These are phyloP conservation scores for Begonia loranthoides DNA, from an alignment of 306 rosid genomes.

Conservation along the genomic window DNA sequence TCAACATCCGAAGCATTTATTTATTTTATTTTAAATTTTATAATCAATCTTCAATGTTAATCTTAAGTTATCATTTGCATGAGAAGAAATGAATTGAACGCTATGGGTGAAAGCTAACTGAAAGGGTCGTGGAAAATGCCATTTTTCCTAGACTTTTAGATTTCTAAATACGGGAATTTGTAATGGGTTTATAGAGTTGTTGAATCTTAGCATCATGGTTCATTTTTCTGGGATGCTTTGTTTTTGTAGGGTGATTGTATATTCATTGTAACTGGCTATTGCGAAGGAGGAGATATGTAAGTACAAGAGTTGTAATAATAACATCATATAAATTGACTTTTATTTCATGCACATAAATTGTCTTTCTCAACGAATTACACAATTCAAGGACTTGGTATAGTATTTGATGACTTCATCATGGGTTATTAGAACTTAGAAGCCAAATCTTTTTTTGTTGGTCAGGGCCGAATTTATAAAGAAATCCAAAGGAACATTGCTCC, in stretches of 20 bases:
- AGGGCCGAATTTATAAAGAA: conserved; percentile 68
- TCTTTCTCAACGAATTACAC: too few species aligned
- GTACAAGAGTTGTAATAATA: conserved; percentile 1
- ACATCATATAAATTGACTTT: too few species aligned
- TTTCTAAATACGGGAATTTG: background rate
- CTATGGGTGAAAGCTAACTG: too few species aligned
- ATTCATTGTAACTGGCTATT: conserved; percentile 61
- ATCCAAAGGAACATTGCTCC: conserved; percentile 57
- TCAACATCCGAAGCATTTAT: background rate
- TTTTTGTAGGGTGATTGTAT: conserved; percentile 58
- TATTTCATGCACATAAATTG: too few species aligned
- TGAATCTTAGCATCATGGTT: background rate
- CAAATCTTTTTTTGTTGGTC: conserved; percentile 6
- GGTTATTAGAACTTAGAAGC: too few species aligned
- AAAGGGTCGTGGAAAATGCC: background rate
- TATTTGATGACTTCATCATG: too few species aligned
- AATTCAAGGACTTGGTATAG: too few species aligned
- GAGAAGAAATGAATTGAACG: background rate
- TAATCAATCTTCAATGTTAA: background rate
- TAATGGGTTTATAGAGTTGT: background rate
- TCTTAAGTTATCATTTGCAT: background rate
- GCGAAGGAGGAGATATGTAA: conserved; percentile 79
- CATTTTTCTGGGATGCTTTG: background rate
- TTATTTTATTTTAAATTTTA: background rate
- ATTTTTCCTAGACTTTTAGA: background rate